These are phyloP conservation scores for Mrakia gelida DNA, from an alignment of 768 basidiomycete species.

Conservation along the genomic window DNA sequence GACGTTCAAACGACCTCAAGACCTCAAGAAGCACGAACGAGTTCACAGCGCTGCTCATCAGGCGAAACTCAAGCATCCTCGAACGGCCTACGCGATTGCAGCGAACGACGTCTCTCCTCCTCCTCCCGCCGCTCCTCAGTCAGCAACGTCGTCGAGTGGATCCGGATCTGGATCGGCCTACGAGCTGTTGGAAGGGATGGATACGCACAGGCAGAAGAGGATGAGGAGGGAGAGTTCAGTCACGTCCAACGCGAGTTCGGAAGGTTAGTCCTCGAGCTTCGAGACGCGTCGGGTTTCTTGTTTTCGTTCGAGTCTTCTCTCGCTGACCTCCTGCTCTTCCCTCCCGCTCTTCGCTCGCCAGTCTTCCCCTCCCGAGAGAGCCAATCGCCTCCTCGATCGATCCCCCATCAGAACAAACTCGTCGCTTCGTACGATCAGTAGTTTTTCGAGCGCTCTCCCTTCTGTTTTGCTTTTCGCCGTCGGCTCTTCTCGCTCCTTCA, in stretches of 20 bases:
- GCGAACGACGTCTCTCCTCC: not conserved
- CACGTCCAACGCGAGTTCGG: slow-evolving; percentile 3
- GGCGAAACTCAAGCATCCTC: slow-evolving; percentile 76
- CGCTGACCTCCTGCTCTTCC: not conserved
- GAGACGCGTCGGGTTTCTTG: not conserved
- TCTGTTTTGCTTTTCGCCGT: no score
- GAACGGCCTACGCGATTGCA: not conserved
- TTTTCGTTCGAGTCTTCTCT: not conserved
- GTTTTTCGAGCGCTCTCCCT: no score
- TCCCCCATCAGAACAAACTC: no score
- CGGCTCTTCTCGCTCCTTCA: no score
- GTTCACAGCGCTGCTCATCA: slow-evolving; percentile 99
- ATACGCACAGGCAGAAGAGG: not conserved
- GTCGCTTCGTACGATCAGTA: no score
- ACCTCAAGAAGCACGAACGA: slow-evolving; percentile 99
- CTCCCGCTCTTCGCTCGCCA: not conserved
- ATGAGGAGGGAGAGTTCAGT: slow-evolving; percentile 6
- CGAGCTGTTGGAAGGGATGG: not conserved
- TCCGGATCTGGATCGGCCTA: not conserved
- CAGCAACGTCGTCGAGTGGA: not conserved
- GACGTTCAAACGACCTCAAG: slow-evolving; percentile 97
- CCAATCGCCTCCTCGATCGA: no score
- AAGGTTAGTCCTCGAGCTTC: not conserved
- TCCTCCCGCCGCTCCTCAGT: not conserved
- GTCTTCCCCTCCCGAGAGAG: no score